Percentiles rank a stretch among this genome's conserved stretches.
Evolutionary conservation across 164 flowering plant genomes (phyloP).

Genomic region (Liriodendron chinense): DNA sequence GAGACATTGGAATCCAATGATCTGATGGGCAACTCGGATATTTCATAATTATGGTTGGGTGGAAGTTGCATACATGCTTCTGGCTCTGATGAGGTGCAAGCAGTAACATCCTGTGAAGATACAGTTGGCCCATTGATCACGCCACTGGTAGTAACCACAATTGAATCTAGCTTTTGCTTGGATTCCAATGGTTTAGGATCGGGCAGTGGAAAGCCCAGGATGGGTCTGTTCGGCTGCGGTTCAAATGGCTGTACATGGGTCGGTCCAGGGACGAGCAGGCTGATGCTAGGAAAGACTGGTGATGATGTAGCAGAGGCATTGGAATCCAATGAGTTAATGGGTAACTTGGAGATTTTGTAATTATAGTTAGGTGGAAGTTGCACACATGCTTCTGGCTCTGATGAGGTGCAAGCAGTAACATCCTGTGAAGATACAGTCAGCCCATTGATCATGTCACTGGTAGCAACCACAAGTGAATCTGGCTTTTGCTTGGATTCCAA

Average conservation of each 20-base stretch:
- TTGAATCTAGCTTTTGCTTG: background rate
- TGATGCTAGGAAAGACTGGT: conserved; percentile 18
- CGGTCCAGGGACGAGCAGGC: conserved; percentile 20
- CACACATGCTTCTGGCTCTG: conserved; percentile 5
- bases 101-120: background rate
- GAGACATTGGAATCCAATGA: conserved; percentile 6
- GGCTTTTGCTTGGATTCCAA: conserved; percentile 10
- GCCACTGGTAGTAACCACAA: background rate
- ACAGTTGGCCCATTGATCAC: background rate
- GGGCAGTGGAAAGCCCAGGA: conserved; percentile 6
- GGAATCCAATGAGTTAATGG: conserved; percentile 13
- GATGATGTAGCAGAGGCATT: background rate
- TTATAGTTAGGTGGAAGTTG: conserved; percentile 13
- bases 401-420: background rate
- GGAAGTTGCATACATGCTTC: conserved; percentile 8
- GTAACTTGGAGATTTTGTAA: conserved; percentile 16
- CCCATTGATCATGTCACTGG: background rate
- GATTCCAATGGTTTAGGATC: conserved; percentile 6
- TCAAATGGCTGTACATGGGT: conserved; percentile 6
- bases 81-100: background rate
- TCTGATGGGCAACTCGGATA: conserved; percentile 15
- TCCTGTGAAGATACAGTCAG: background rate
- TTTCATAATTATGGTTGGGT: conserved; percentile 15
- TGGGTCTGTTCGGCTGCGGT: background rate
- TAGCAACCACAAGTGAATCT: background rate